Base-by-base conservation (phyloP, 2,329 filamentous ascomycete species). In the Leptographium radiaticola region DNA sequence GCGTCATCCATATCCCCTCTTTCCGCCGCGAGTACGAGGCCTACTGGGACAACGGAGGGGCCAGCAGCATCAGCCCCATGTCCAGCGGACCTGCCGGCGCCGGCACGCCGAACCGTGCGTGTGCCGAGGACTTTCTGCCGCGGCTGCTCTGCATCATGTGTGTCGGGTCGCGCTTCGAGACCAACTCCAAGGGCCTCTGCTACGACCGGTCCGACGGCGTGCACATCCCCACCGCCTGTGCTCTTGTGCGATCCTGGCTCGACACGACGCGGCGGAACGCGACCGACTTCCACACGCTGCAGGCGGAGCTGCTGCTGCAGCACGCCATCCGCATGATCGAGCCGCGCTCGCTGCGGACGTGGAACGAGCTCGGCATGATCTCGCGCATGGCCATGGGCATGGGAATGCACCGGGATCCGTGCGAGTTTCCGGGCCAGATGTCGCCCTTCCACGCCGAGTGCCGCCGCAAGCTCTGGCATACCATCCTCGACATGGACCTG, bases 351-450 rank as follows among this genome's bases (percentile, higher is more conserved):
- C 73, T 78, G 52, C 73, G 76, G 51, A 68, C 72, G 0, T 80
- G 77, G 77, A 71, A 72, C 15, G 74, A 77, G 53, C 65, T 80
- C n/a, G 77, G 77, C 6, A 70, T 72, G 52, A 72, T 80, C 44
- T 71, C 79, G 6, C 73, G 77, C 16, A 75, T 77, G 67, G 77
- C 75, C 34, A 80, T 80, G 76, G 75, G 73, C 3, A 79, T 80
- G 75, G 77, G 76, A 4, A 66, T 80, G 48, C 77, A 80, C 59
- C 71, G 76, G 5, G 77, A 80, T 52, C 75, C 77, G 3, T 73
- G 73, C 15, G 77, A 80, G 58, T 78, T 75, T 53, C 66, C 68
- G 4, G 36, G 52, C 1, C 70, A 72, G 34, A 72, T 80, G 51
- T 67, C 69, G 6, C 67, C 74, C 0, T 80, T 77, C 59, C 68